Evolutionary conservation across 202 grass and related monocot genomes (phyloP).

Genomic region (Setaria viridis): DNA sequence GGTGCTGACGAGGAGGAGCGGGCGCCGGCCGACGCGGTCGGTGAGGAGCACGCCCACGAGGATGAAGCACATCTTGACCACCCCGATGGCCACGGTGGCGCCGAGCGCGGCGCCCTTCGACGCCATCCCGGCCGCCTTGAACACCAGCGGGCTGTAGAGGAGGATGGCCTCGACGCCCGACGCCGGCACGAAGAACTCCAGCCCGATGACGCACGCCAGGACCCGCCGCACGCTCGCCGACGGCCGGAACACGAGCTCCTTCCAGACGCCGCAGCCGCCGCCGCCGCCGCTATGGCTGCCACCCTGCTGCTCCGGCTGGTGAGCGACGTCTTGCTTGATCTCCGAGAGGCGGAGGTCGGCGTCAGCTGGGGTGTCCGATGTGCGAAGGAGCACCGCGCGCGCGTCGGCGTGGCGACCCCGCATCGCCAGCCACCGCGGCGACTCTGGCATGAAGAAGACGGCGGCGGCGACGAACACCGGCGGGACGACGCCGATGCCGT

Average conservation of each 20-base stretch:
- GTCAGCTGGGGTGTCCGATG: background rate
- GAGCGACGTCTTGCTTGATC: background rate
- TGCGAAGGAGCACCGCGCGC: background rate
- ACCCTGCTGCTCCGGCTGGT: too few species aligned
- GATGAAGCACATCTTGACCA: conserved; percentile 55
- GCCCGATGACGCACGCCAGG: conserved; percentile 28
- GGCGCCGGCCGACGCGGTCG: conserved; percentile 72
- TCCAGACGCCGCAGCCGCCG: background rate
- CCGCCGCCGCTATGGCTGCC: background rate
- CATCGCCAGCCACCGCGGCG: background rate
- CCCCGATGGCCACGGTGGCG: conserved; percentile 63
- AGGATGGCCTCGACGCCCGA: conserved; percentile 63
- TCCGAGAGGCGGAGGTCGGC: background rate
- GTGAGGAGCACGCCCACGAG: conserved; percentile 57
- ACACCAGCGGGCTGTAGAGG: conserved; percentile 54
- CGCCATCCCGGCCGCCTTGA: conserved; percentile 59
- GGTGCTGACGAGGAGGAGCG: conserved; percentile 64
- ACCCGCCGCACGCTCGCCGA: conserved; percentile 26
- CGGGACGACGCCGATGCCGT: conserved; percentile 47
- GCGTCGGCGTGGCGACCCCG: background rate
- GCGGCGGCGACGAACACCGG: conserved; percentile 36
- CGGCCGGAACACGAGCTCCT: conserved; percentile 51
- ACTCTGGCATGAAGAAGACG: background rate
- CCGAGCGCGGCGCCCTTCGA: conserved; percentile 36
- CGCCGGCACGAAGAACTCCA: conserved; percentile 70